Conservation (phyloP, 805 yeast genomes). For the Spencermartinsiella europaea region DNA sequence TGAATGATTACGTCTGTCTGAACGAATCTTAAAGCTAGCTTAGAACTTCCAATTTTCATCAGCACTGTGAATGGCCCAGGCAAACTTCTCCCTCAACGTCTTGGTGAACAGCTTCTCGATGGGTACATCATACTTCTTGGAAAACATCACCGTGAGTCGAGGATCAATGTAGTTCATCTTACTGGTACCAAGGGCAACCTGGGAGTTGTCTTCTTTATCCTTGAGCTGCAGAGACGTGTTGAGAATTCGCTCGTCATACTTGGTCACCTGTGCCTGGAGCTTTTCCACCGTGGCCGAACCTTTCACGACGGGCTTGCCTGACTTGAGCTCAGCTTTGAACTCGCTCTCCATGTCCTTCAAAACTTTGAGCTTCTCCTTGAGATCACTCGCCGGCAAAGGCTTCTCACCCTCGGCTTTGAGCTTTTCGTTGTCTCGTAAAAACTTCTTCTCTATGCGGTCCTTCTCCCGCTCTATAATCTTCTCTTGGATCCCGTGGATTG, state of each 20-base stretch:
- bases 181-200: constrained; percentile 88
- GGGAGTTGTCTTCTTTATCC: constrained; percentile 91
- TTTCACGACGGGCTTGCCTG: constrained; percentile 51
- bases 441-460: constrained; percentile 60
- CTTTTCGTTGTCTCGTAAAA: constrained; percentile 74
- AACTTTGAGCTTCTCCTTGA: constrained; percentile 53
- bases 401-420: constrained; percentile 52
- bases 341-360: constrained; percentile 40
- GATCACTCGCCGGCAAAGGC: constrained; percentile 47
- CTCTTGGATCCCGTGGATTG: constrained; percentile 53
- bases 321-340: constrained; percentile 52
- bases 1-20: too few species aligned
- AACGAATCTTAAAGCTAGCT: too few species aligned
- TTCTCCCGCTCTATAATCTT: constrained; percentile 58
- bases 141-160: constrained; percentile 79
- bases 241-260: constrained; percentile 62
- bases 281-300: constrained; percentile 56
- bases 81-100: constrained; percentile 85
- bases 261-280: constrained; percentile 63
- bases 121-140: constrained; percentile 82
- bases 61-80: constrained; percentile 91
- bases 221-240: constrained; percentile 70
- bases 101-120: constrained; percentile 88
- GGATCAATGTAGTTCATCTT: constrained; percentile 96
- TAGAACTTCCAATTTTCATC: constrained; percentile 85